These are phyloP conservation scores for Cryphonectria naterciae DNA, from an alignment of 2,329 filamentous ascomycete genomes.

Conservation along the genomic window DNA sequence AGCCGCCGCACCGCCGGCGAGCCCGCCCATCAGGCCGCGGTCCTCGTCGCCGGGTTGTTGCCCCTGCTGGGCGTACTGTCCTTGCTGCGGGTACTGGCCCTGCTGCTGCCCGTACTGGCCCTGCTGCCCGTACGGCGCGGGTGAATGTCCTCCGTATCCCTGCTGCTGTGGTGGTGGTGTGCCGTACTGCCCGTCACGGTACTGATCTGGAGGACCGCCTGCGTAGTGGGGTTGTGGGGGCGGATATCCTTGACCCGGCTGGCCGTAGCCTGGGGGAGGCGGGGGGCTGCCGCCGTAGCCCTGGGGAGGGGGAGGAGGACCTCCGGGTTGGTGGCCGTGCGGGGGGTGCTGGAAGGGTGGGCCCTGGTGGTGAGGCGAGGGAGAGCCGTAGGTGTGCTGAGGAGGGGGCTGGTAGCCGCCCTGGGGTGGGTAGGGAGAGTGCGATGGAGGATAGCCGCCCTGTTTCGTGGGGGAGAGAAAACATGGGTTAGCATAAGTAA, in stretches of 20 bases:
- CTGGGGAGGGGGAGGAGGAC: conserved; percentile 30
- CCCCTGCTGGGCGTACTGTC: conserved; percentile 4
- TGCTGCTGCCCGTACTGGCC: conserved; percentile 22
- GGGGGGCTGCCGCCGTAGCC: conserved; percentile 31
- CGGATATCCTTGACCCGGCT: conserved; percentile 8
- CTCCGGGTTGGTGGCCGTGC: conserved; percentile 38
- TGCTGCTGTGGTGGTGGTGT: conserved; percentile 29
- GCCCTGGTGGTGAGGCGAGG: conserved; percentile 30
- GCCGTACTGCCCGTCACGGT: conserved; percentile 17
- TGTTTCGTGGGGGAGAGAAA: conserved; percentile 32
- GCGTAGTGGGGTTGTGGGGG: conserved; percentile 35
- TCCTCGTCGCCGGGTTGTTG: conserved; percentile 45
- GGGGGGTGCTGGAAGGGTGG: conserved; percentile 30
- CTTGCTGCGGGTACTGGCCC: conserved; percentile 22
- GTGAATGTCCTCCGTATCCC: neutral
- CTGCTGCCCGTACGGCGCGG: neutral
- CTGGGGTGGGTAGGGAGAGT: conserved; percentile 27
- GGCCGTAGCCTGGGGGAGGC: conserved; percentile 11
- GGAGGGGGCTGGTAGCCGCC: conserved; percentile 32
- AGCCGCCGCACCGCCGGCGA: conserved; percentile 58
- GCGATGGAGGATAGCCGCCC: conserved; percentile 25
- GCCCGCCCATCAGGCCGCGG: conserved; percentile 59
- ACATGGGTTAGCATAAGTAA: conserved; percentile 28
- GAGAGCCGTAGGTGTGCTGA: conserved; percentile 32
- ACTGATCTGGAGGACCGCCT: conserved; percentile 25